Evolutionary conservation across 1,284 basidiomycete species (phyloP).

Genomic region (Austropuccinia psidii): DNA sequence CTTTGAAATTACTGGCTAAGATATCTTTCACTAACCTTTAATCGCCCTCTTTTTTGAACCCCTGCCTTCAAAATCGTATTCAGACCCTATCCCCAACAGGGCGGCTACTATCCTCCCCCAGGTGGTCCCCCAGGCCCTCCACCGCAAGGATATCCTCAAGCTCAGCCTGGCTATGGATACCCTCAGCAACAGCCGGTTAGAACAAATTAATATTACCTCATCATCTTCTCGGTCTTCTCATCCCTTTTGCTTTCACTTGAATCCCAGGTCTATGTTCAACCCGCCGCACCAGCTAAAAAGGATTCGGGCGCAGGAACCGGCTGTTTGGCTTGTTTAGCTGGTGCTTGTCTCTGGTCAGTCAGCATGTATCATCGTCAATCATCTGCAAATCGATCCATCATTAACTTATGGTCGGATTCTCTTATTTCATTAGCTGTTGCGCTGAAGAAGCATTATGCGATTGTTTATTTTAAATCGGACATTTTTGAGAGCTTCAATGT

Average conservation of each 20-base stretch:
- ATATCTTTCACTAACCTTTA: neutral
- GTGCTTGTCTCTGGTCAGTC: conserved; percentile 38
- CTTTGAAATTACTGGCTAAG: neutral
- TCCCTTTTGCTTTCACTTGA: neutral
- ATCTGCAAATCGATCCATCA: too few species aligned
- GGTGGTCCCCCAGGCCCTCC: conserved; percentile 19
- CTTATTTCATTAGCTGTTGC: conserved; percentile 7
- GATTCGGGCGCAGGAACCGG: conserved; percentile 31
- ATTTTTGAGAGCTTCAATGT: too few species aligned
- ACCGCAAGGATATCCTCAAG: conserved; percentile 17
- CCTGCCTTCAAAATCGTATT: neutral
- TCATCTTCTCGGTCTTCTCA: neutral
- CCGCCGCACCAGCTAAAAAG: conserved; percentile 25
- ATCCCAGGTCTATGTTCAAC: conserved; percentile 33
- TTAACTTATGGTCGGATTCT: too few species aligned
- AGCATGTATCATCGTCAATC: neutral
- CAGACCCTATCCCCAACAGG: neutral
- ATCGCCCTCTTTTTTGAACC: too few species aligned
- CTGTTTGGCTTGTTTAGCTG: conserved; percentile 38
- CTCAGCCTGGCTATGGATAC: neutral
- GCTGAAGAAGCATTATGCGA: conserved; percentile 36
- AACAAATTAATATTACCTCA: too few species aligned
- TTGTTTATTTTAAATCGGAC: conserved; percentile 35
- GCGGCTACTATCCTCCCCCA: conserved; percentile 34
- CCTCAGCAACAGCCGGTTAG: conserved; percentile 9